Evolutionary conservation across 805 yeast species (phyloP).

Genomic region (Saccharomycopsis sp.): DNA sequence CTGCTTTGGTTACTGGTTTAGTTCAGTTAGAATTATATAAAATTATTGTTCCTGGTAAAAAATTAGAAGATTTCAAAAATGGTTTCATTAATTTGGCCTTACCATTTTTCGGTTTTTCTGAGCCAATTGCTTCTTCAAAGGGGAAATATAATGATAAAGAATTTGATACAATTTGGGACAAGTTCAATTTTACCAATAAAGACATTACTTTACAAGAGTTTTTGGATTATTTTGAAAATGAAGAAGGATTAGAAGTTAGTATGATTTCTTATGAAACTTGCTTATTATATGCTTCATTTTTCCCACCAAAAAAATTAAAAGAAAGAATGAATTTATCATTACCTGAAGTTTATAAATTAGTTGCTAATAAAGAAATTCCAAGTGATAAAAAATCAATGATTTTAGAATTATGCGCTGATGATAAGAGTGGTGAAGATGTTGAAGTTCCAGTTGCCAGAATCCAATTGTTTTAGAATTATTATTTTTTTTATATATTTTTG

Average conservation of each 20-base stretch:
- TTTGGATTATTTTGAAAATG: constrained; percentile 61
- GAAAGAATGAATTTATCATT: constrained; percentile 62
- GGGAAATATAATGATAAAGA: constrained; percentile 68
- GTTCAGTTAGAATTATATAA: constrained; percentile 88
- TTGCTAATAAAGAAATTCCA: constrained; percentile 75
- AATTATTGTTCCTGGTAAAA: constrained; percentile 65
- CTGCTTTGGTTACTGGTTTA: constrained; percentile 94
- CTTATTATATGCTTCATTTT: constrained; percentile 83
- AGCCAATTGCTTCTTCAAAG: constrained; percentile 81
- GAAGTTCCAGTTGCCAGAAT: constrained; percentile 85
- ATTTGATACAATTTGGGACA: constrained; percentile 90
- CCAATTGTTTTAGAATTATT: constrained; percentile 25
- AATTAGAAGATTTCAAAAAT: constrained; percentile 80
- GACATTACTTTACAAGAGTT: constrained; percentile 67
- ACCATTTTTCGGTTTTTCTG: constrained; percentile 95
- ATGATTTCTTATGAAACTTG: constrained; percentile 92
- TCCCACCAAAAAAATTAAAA: constrained; percentile 81
- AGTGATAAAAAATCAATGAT: constrained; percentile 66
- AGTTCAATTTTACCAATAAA: constrained; percentile 67
- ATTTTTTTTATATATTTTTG: not conserved
- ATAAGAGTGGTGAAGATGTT: constrained; percentile 85
- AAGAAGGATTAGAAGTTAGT: constrained; percentile 78
- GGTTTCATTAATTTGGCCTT: constrained; percentile 88
- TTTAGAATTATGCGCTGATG: constrained; percentile 88
- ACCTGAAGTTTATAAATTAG: constrained; percentile 70